These are phyloP conservation scores for Nicotiana knightiana DNA, from an alignment of 257 asterid species.

Conservation along the genomic window DNA sequence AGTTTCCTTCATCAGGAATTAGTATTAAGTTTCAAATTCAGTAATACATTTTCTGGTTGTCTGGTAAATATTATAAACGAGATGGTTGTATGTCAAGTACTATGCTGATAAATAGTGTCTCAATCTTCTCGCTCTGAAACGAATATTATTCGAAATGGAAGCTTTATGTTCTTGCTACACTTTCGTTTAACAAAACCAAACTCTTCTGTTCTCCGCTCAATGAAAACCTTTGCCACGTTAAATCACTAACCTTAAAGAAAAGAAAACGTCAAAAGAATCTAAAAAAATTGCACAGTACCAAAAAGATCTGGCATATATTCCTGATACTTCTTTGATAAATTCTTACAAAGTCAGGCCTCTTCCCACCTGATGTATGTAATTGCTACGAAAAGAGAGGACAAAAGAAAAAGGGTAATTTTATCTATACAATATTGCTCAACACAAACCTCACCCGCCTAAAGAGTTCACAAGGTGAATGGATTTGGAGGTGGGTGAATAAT, in stretches of 20 bases:
- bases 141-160: neutral
- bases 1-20: constrained; percentile 57
- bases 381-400: neutral
- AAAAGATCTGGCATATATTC: constrained; percentile 12
- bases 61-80: constrained; percentile 5
- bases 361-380: neutral
- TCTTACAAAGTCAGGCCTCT: neutral
- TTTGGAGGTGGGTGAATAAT: constrained; percentile 50
- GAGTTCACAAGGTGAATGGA: constrained; percentile 55
- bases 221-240: neutral
- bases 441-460: neutral
- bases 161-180: neutral
- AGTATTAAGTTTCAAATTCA: constrained; percentile 1
- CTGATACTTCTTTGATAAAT: constrained; percentile 5
- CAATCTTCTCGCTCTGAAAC: neutral
- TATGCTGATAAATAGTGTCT: neutral
- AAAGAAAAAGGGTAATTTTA: neutral
- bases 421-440: constrained; percentile 25
- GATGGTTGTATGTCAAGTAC: neutral
- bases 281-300: neutral
- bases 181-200: neutral
- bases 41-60: neutral
- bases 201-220: neutral
- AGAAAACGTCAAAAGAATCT: neutral
- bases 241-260: neutral